phyloP scores from a whole-genome alignment of 306 rosid genomes.

The Dalbergia cochinchinensis region DNA sequence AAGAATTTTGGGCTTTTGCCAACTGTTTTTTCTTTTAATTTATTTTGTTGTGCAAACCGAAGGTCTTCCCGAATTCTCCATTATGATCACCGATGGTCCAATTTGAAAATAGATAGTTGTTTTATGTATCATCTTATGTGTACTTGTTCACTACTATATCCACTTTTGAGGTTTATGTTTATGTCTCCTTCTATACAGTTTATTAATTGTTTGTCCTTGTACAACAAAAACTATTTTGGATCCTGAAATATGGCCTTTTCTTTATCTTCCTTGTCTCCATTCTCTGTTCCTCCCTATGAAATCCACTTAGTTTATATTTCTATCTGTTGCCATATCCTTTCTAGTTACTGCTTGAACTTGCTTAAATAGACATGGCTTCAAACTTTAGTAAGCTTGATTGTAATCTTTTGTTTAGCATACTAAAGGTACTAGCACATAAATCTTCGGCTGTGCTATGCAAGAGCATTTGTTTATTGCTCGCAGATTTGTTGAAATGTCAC shows the following conservation, averaged over 20 bases:
- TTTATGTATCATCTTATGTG: too few relatives aligned
- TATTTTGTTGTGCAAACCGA: too few relatives aligned
- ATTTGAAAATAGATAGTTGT: too few relatives aligned
- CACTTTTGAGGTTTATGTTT: slow-evolving; percentile 4
- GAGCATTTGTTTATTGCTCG: neutral
- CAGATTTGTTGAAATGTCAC: neutral
- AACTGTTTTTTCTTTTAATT: too few relatives aligned
- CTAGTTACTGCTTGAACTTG: slow-evolving; percentile 2
- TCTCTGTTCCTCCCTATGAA: slow-evolving; percentile 17
- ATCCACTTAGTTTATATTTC: slow-evolving; percentile 11
- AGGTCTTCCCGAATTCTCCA: too few relatives aligned
- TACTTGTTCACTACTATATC: too few relatives aligned
- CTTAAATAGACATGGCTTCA: neutral
- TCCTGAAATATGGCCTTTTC: neutral
- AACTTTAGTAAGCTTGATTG: neutral
- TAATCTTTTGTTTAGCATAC: neutral
- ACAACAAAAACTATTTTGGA: neutral
- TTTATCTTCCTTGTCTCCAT: too few relatives aligned
- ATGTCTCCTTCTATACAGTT: slow-evolving; percentile 18
- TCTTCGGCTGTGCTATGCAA: neutral
- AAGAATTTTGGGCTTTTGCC: too few relatives aligned
- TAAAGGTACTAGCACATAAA: neutral
- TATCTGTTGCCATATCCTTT: neutral
- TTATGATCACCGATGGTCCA: too few relatives aligned
- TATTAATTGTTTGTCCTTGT: neutral